A percentile compares a stretch with the other conserved stretches of the same genome.
Evolutionary conservation across 371 early-diverging fungal species (phyloP).

Genomic region (Ecytonucleospora hepatopenaei): DNA sequence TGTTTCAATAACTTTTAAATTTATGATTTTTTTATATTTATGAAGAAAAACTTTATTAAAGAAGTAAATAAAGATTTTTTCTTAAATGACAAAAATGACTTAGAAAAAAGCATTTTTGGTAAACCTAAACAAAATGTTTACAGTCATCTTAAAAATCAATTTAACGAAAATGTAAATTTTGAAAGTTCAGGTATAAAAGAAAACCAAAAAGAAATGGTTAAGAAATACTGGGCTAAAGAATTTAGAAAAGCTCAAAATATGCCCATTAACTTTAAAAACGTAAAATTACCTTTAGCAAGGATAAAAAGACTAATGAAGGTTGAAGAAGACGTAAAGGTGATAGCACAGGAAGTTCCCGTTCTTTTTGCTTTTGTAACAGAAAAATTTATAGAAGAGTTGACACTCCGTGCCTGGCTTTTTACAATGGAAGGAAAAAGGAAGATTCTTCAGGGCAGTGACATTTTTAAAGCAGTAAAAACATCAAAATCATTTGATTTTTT

Average conservation of each 20-base stretch:
- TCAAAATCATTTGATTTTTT: slow-evolving; percentile 93
- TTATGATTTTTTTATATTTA: no score
- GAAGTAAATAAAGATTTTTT: no score
- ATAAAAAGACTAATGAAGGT: slow-evolving; percentile 99
- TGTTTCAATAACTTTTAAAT: no score
- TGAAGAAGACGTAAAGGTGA: slow-evolving; percentile 79
- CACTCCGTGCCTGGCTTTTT: slow-evolving; percentile 85
- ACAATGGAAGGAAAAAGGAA: slow-evolving; percentile 93
- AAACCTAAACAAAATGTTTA: no score
- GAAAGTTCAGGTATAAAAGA: no score
- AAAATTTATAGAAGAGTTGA: slow-evolving; percentile 81
- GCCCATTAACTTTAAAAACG: slow-evolving; percentile 60
- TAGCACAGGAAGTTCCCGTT: slow-evolving; percentile 67
- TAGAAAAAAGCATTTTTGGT: no score
- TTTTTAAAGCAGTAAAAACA: slow-evolving; percentile 77
- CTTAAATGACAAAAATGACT: no score
- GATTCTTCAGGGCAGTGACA: slow-evolving; percentile 82
- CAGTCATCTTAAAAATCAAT: no score
- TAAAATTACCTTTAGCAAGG: slow-evolving; percentile 84
- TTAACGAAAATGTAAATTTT: no score
- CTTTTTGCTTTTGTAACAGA: slow-evolving; percentile 89
- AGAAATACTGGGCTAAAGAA: slow-evolving; percentile 25
- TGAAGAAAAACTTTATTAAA: no score
- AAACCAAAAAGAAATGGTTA: no score
- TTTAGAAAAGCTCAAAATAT: slow-evolving; percentile 17